Percentiles rank a stretch among this genome's conserved stretches.
Evolutionary conservation across 306 rosid species (phyloP).

Genomic region (Quercus berberidifolia): DNA sequence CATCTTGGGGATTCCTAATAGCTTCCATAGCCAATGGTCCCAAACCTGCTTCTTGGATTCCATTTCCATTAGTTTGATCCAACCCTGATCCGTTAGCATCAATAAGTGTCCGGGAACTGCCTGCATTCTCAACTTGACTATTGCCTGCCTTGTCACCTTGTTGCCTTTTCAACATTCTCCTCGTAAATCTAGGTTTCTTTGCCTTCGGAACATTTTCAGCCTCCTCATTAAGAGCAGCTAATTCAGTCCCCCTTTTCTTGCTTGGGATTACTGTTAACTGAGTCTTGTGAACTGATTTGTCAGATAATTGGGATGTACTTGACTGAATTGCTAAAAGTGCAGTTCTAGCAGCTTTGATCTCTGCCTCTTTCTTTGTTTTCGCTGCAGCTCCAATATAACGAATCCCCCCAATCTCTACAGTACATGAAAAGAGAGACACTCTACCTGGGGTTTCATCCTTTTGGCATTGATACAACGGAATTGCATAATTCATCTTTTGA

Average conservation of each 20-base stretch:
- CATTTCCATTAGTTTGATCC: constrained; percentile 13
- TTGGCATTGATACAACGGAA: constrained; percentile 69
- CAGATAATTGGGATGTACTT: constrained; percentile 43
- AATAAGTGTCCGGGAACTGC: constrained; percentile 6
- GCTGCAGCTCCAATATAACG: constrained; percentile 81
- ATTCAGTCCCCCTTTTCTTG: constrained; percentile 46
- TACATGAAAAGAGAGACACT: constrained; percentile 54
- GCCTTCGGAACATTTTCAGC: constrained; percentile 35
- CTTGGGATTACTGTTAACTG: constrained; percentile 75
- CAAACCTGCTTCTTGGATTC: constrained; percentile 9
- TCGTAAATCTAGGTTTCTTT: constrained; percentile 52
- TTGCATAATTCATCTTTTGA: constrained; percentile 94
- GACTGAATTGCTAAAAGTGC: constrained; percentile 78
- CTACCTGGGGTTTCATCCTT: constrained; percentile 59
- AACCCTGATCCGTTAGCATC: constrained; percentile 10
- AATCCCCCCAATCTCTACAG: constrained; percentile 82
- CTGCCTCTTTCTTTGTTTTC: constrained; percentile 91
- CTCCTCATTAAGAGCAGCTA: constrained; percentile 27
- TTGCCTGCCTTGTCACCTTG: constrained; percentile 19
- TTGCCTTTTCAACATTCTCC: constrained; percentile 43
- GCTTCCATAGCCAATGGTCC: constrained; percentile 19
- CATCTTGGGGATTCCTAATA: constrained; percentile 21
- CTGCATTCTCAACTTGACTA: constrained; percentile 9
- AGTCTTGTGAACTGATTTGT: constrained; percentile 33
- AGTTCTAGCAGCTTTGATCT: constrained; percentile 97